These are phyloP conservation scores for Tagetes patula DNA, from an alignment of 129 eudicot species.

Conservation along the genomic window DNA sequence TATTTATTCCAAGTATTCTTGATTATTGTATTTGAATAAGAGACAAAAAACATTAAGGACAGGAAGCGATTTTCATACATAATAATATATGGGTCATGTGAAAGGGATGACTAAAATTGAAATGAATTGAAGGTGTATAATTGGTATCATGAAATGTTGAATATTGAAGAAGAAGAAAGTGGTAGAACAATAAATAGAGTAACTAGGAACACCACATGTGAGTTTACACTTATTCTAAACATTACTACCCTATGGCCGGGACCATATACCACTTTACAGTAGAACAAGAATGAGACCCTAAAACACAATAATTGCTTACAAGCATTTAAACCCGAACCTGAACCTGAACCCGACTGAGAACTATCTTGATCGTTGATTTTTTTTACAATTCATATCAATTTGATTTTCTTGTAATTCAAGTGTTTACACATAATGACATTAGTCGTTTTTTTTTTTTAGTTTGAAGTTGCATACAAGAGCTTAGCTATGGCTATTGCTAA, in stretches of 20 bases:
- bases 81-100: background rate
- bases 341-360: background rate
- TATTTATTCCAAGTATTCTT: background rate
- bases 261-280: conserved; percentile 33
- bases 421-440: too few relatives aligned
- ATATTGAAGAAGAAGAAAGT: conserved; percentile 23
- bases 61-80: background rate
- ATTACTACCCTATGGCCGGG: conserved; percentile 12
- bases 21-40: background rate
- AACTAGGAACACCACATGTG: conserved; percentile 44
- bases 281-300: conserved; percentile 35
- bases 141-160: conserved; percentile 12
- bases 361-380: background rate
- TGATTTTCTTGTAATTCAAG: background rate
- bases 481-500: background rate
- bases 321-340: background rate
- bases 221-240: conserved; percentile 27
- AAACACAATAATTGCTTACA: conserved; percentile 27
- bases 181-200: conserved; percentile 28
- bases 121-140: conserved; percentile 11
- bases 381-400: background rate
- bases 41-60: background rate
- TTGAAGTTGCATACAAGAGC: background rate
- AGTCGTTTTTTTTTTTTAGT: background rate
- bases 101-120: background rate